Base-by-base conservation (phyloP, 108 stramenopile species). In the Nitzschia sp. region DNA sequence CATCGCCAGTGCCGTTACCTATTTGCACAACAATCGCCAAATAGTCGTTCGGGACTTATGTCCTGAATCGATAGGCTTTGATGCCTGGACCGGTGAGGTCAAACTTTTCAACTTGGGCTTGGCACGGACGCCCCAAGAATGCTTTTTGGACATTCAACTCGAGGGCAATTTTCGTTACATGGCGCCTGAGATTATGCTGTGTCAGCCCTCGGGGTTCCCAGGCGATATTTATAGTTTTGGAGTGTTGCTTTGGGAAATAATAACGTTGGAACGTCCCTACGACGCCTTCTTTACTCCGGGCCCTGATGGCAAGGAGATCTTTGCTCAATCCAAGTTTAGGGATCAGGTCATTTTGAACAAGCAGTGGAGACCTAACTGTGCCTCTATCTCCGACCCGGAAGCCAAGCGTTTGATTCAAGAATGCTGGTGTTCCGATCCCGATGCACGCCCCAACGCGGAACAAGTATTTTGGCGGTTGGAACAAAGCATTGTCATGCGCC, bases 181-280 rank as follows among this genome's bases (percentile, higher is more conserved):
- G 83, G 78, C 85, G 17, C 85, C 74, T n/a, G 74, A 74, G 54
- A 77, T 82, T 24, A 77, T 78, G 27, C 54, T 64, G 1, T 74
- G 75, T 29, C 63, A 74, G 48, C 74, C 77, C 11, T 89, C 87
- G 64, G 75, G 82, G 59, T 53, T 65, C 28, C 61, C 64, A 9
- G 85, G 79, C 19, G 91, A 92, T 73, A 86, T 86, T 17, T 91
- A 86, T 65, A 84, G 82, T 3, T 90, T 90, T 66, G 89, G 83
- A 2, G 79, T 90, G 53, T 54, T 90, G 24, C 64, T 90, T 0
- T 85, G 78, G 78, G 89, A 90, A 62, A 54, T 87, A 9, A 81
- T 68, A 32, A 54, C 84, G 0, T 54, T 85, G 46, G 79, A 85
- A 54, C 83, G 78, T 24, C 85, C 90, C 38, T 92, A 86, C 55